Percentiles rank a stretch among this genome's conserved stretches.
Conservation (phyloP, 2,329 filamentous ascomycete genomes). For the Achaetomium macrosporum region DNA sequence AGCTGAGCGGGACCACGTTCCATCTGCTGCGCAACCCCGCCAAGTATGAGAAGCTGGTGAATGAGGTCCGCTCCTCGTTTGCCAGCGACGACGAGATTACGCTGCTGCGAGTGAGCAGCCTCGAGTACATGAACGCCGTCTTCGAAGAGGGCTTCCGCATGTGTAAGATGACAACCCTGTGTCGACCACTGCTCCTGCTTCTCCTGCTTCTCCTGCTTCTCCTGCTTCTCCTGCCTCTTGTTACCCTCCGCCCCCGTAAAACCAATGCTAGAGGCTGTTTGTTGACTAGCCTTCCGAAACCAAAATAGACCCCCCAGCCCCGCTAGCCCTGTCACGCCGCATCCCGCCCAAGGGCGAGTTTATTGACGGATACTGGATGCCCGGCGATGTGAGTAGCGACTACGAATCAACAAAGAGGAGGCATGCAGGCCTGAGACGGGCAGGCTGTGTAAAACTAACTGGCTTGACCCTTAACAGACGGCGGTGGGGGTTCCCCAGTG, state of each 20-base stretch:
- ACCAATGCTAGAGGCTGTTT: no score
- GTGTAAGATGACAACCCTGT: conserved; percentile 28
- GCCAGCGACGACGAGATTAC: conserved; percentile 34
- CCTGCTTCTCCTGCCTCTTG: background rate
- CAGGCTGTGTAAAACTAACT: no score
- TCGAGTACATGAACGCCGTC: conserved; percentile 35
- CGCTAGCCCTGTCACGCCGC: conserved; percentile 7
- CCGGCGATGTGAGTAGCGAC: conserved; percentile 15
- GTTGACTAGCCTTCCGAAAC: background rate
- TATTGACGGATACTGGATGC: conserved; percentile 17
- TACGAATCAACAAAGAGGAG: background rate
- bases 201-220: conserved; percentile 1
- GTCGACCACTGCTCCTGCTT: background rate
- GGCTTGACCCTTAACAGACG: conserved; percentile 21
- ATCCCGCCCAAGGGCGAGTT: conserved; percentile 16
- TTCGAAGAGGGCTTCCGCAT: conserved; percentile 37
- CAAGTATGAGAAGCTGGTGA: conserved; percentile 29
- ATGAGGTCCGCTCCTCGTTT: conserved; percentile 36
- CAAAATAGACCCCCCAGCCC: conserved; percentile 7
- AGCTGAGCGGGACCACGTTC: conserved; percentile 24
- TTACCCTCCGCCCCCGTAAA: background rate
- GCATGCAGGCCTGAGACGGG: no score
- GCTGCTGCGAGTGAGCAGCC: conserved; percentile 25
- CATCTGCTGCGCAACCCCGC: conserved; percentile 29
- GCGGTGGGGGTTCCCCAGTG: conserved; percentile 30